A percentile compares a stretch with the other conserved stretches of the same genome.
phyloP scores from a whole-genome alignment of 225 moss, liverwort and hornwort species.

The Bryoerythrophyllum caledonicum region DNA sequence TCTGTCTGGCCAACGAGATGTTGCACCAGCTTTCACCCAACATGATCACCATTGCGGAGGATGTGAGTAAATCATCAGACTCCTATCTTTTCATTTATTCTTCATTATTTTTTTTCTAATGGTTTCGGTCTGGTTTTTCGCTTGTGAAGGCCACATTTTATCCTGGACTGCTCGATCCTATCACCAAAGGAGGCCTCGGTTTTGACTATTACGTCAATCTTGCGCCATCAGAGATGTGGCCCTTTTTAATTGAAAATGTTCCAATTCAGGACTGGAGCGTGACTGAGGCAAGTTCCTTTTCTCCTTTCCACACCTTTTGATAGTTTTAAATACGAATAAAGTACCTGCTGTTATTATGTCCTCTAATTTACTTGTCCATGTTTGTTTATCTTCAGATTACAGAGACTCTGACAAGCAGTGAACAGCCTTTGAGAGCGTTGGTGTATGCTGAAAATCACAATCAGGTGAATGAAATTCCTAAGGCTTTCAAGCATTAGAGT shows the following conservation, averaged over 20 bases:
- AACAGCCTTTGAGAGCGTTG: slow-evolving; percentile 53
- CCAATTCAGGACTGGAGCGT: slow-evolving; percentile 84
- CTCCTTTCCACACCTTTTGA: slow-evolving; percentile 12
- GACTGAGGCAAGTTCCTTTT: slow-evolving; percentile 58
- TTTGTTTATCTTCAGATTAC: slow-evolving; percentile 62
- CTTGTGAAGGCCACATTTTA: slow-evolving; percentile 79
- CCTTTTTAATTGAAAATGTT: slow-evolving; percentile 67
- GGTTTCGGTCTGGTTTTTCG: slow-evolving; percentile 21
- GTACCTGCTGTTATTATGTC: background rate
- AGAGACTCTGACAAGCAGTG: slow-evolving; percentile 61
- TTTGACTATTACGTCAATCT: slow-evolving; percentile 91
- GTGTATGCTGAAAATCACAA: slow-evolving; percentile 89
- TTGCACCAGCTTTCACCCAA: slow-evolving; percentile 90
- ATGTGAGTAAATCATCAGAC: slow-evolving; percentile 53
- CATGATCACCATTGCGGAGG: slow-evolving; percentile 95
- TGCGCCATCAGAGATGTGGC: slow-evolving; percentile 87
- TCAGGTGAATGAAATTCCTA: slow-evolving; percentile 55
- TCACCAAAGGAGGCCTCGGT: slow-evolving; percentile 85
- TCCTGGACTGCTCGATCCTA: slow-evolving; percentile 79
- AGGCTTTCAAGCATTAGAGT: background rate
- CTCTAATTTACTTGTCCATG: background rate
- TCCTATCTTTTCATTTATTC: background rate
- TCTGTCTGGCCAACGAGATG: slow-evolving; percentile 95
- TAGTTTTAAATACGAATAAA: slow-evolving; percentile 10
- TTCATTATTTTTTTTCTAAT: background rate